Evolutionary conservation across 192 early-diverging fungal species (phyloP).

Genomic region (Jimgerdemannia lactiflua): DNA sequence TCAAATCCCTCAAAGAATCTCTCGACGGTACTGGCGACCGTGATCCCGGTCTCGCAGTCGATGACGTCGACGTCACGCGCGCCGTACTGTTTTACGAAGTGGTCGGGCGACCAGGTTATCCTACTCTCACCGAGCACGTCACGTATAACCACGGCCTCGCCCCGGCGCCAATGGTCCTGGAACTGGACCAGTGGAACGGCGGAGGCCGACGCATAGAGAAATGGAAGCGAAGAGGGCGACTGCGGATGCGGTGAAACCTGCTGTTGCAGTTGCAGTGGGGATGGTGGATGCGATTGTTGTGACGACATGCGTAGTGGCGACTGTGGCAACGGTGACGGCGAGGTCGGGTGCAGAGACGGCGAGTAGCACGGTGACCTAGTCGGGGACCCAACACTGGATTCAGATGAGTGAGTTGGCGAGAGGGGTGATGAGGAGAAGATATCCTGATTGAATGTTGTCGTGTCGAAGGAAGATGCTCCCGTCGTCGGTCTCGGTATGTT

Average conservation of each 20-base stretch:
- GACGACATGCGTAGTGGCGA: neutral
- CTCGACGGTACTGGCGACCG: slow-evolving; percentile 28
- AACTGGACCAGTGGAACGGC: neutral
- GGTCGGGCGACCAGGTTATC: slow-evolving; percentile 29
- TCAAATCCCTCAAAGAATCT: slow-evolving; percentile 52
- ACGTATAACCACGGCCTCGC: neutral
- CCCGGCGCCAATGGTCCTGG: neutral
- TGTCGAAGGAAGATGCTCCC: too few relatives aligned
- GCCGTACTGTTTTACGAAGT: slow-evolving; percentile 36
- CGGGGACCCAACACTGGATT: too few relatives aligned
- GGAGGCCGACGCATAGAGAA: neutral
- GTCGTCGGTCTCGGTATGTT: too few relatives aligned
- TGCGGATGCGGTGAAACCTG: neutral
- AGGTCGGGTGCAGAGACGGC: too few relatives aligned
- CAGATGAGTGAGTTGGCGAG: too few relatives aligned
- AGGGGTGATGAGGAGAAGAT: too few relatives aligned
- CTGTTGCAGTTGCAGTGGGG: neutral
- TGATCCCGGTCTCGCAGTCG: slow-evolving; percentile 37
- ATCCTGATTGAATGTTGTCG: too few relatives aligned
- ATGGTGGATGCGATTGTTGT: neutral
- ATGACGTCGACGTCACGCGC: slow-evolving; percentile 43
- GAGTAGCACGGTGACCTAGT: too few relatives aligned
- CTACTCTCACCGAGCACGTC: slow-evolving; percentile 6
- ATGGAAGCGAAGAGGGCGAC: neutral
- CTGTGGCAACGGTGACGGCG: neutral